Base-by-base conservation (phyloP, 305 asterid species). In the Fraxinus sp. region DNA sequence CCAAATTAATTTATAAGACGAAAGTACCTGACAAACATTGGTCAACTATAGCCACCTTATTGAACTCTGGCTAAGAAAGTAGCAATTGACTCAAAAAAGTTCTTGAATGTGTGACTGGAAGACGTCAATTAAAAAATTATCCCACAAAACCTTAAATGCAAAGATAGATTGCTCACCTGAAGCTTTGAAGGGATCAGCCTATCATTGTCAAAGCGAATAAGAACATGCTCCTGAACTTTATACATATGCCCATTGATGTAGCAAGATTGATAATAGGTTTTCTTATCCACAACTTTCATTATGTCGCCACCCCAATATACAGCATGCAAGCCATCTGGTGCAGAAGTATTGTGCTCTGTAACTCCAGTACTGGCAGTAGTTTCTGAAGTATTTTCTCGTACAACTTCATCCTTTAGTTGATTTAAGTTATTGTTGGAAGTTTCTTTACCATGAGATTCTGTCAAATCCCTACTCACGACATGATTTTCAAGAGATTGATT, bases 161-260 rank as follows among this genome's bases (percentile, higher is more conserved):
- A n/a, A 70, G 82, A 83, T 39, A 82, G 36, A 89, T 83, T 84
- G 85, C 87, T 88, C 80, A 94, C 99, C 98, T 90, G 97, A 83
- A 96, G 90, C 86, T 91, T 93, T 30, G 98, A 90, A 75, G 99
- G 99, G 83, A 90, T 77, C 82, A 88, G 82, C 86, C 86, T 93
- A 83, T 81, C 90, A 73, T 88, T 88, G 83, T 83, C 87, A 85
- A 80, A 88, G 76, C 87, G 92, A 86, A 91, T 82, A 83, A 92
- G 93, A 82, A 88, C 94, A 82, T 94, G 89, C 83, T 93, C 97
- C 84, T 72, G 88, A 44, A 81, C 86, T 84, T 88, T 91, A 84
- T 91, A 93, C 76, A 85, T 82, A 86, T 88, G 87, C 78, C 97
- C 98, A 77, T 87, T 90, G 86, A 90, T 83, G 90, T 87, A 77